Percentiles rank a stretch among this genome's conserved stretches.
These are phyloP conservation scores for Ganoderma multipileum DNA, from an alignment of 1,284 basidiomycete species.

Conservation along the genomic window DNA sequence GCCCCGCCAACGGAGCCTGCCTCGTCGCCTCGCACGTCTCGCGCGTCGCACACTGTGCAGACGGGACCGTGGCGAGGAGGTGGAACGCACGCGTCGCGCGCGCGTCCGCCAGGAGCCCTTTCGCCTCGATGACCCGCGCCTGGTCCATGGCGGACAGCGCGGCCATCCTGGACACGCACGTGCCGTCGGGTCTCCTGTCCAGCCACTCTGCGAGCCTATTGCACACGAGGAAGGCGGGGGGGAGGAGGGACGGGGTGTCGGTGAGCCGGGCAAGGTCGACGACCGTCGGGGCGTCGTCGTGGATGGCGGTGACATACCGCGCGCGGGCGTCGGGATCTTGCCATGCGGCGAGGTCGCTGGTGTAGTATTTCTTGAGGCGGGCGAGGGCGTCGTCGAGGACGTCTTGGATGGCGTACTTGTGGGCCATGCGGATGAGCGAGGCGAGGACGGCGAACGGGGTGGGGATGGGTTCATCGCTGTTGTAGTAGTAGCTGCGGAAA, in stretches of 20 bases:
- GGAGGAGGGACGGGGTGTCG: slow-evolving; percentile 11
- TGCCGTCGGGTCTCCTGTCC: neutral
- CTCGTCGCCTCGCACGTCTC: neutral
- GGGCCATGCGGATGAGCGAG: slow-evolving; percentile 22
- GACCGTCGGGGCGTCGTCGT: slow-evolving; percentile 6
- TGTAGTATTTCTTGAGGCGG: slow-evolving; percentile 22
- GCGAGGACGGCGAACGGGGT: slow-evolving; percentile 11
- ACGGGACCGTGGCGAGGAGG: neutral
- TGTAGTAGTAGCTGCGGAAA: slow-evolving; percentile 18
- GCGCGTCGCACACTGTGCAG: neutral
- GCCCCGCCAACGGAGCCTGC: neutral
- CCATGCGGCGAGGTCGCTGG: slow-evolving; percentile 10
- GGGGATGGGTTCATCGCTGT: slow-evolving; percentile 7
- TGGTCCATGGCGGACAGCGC: neutral
- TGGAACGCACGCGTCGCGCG: neutral
- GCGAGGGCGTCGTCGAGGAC: slow-evolving; percentile 18
- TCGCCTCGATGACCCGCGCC: neutral
- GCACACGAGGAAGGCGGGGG: slow-evolving; percentile 15
- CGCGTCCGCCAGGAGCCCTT: neutral
- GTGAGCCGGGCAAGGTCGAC: slow-evolving; percentile 17
- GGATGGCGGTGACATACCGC: neutral
- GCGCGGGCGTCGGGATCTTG: neutral
- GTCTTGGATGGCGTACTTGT: slow-evolving; percentile 25
- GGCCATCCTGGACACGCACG: neutral
- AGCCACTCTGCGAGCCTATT: neutral